Base-by-base conservation (phyloP, 257 asterid genomes). In the Agastache rugosa region DNA sequence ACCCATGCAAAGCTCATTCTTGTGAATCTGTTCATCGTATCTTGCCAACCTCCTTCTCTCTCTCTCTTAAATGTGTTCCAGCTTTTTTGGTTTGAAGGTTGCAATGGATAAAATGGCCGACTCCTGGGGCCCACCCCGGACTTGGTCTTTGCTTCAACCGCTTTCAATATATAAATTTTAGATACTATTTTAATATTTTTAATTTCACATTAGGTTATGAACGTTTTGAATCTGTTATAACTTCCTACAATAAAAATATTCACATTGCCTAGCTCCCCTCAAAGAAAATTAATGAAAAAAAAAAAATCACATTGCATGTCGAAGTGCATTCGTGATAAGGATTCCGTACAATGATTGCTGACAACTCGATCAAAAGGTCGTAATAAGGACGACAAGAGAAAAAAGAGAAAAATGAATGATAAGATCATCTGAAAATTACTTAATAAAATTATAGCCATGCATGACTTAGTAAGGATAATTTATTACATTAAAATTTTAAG, bases 91-190 rank as follows among this genome's bases (percentile, higher is more conserved):
- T 53, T 22, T 55, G 61, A 55, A 55, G 56, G 9, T 56, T 23
- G 17, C 17, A 56, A 25, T 0, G 63, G 63, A 60, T 29, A 9
- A 16, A n/a, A 15, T 45, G 12, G 22, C 65, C 22, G 60, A 19
- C 60, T 20, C 15, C 60, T 16, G 12, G n/a, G 44, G 12, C 66
- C 66, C 66, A 61, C 67, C 47, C 11, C 35, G 17, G 48, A 62
- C 27, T 27, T 27, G 23, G 34, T 60, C 66, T 60, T 58, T 31
- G 7, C 8, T 31, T 31, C 37, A 31, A 31, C 37, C 37, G 37
- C 11, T 58, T 58, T 58, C 64, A 12, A 58, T 12, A 14, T 6
- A 27, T 25, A 6, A 11, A 8, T n/a, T 16, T 16, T 11, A 0
- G 3, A 11, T 48, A 51, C 7, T 6, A 51, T 1, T n/a, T n/a